phyloP scores from a whole-genome alignment of 2,329 filamentous ascomycete genomes.

The Rhexocercosporidium sp. region DNA sequence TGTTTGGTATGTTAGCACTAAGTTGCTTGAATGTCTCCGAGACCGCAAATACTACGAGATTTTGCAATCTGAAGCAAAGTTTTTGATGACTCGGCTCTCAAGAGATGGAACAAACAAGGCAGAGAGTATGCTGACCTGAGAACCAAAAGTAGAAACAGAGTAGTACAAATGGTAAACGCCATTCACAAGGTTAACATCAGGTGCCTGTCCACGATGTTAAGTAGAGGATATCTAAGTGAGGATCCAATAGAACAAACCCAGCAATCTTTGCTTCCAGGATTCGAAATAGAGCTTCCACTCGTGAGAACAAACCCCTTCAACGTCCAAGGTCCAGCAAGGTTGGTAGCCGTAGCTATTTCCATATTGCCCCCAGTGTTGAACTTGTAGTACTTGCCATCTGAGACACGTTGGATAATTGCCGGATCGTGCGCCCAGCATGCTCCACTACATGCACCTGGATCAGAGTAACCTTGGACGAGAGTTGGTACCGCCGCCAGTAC shows the following conservation, averaged over 20 bases:
- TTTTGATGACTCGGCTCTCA: background rate
- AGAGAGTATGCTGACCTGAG: conserved; percentile 43
- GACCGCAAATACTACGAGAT: background rate
- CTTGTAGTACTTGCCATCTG: conserved; percentile 50
- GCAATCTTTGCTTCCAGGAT: conserved; percentile 45
- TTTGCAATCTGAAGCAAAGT: background rate
- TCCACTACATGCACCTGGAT: conserved; percentile 47
- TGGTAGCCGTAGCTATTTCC: conserved; percentile 46
- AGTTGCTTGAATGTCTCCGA: background rate
- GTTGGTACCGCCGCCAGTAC: conserved; percentile 13
- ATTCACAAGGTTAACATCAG: conserved; percentile 64
- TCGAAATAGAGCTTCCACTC: conserved; percentile 44
- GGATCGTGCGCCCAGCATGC: conserved; percentile 50
- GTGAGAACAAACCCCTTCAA: conserved; percentile 46
- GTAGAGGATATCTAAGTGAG: background rate
- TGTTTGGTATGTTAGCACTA: background rate
- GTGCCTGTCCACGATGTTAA: conserved; percentile 54
- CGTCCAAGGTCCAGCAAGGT: conserved; percentile 49
- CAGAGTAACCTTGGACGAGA: conserved; percentile 37
- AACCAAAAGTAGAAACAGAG: conserved; percentile 59
- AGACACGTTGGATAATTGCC: conserved; percentile 46
- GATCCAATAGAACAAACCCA: conserved; percentile 44
- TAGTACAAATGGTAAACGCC: conserved; percentile 67
- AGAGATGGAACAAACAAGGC: background rate
- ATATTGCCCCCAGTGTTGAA: conserved; percentile 50